Percentiles rank a stretch among this genome's conserved stretches.
These are phyloP conservation scores for Penicillium coffeae DNA, from an alignment of 495 filamentous ascomycete species.

Conservation along the genomic window DNA sequence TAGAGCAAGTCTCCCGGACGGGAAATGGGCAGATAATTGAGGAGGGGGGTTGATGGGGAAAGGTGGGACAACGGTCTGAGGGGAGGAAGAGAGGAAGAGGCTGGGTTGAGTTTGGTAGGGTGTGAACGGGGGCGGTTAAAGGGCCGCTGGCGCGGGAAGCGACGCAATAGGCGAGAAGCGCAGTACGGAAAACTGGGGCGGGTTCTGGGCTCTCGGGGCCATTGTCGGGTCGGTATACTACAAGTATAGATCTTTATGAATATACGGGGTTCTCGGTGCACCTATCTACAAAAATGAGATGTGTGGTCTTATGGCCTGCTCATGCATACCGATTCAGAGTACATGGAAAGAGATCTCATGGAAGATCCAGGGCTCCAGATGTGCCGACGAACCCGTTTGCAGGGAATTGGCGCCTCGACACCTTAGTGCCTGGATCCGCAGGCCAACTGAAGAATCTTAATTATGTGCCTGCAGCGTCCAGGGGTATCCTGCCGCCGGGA, in stretches of 20 bases:
- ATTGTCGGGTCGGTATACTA: no score
- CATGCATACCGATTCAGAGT: no score
- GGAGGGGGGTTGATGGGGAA: conserved; percentile 2
- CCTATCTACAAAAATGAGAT: no score
- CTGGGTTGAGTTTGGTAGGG: conserved; percentile 29
- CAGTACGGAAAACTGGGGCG: conserved; percentile 1
- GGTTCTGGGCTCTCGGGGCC: neutral
- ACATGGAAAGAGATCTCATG: no score
- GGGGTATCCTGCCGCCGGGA: no score
- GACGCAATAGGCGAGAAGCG: conserved; percentile 35
- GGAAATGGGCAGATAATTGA: neutral
- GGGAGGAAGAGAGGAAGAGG: conserved; percentile 19
- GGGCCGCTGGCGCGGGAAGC: conserved; percentile 36
- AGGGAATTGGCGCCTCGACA: neutral
- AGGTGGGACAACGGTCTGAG: conserved; percentile 6
- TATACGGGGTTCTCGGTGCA: no score
- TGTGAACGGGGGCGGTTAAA: conserved; percentile 27
- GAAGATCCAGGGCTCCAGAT: neutral
- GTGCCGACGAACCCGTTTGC: neutral
- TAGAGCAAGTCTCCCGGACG: neutral
- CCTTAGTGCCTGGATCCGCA: neutral
- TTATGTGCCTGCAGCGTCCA: no score
- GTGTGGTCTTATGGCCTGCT: no score
- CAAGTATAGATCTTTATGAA: no score
- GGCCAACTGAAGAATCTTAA: neutral